Conservation (phyloP, 106 monocot species). For the Dactylorhiza incarnata region DNA sequence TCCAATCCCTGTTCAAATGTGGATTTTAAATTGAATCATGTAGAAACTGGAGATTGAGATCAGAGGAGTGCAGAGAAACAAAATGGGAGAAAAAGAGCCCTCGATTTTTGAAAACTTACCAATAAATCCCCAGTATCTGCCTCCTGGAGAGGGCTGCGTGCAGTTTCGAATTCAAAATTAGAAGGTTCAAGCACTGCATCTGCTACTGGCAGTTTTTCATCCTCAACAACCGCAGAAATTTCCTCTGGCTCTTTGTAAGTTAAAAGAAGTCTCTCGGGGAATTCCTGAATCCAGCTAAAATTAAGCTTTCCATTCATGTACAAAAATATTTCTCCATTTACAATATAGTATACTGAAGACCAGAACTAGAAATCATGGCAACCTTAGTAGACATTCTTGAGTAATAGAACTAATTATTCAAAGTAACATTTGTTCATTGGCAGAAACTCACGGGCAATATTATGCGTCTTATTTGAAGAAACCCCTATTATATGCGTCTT, state of each 20-base stretch:
- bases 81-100: neutral
- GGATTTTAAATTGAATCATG: neutral
- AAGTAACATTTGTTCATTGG: neutral
- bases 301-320: neutral
- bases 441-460: neutral
- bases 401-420: neutral
- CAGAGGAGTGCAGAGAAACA: neutral
- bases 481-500: too few relatives aligned
- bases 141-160: conserved; percentile 18
- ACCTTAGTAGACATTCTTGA: neutral
- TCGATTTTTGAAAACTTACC: conserved; percentile 23
- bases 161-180: conserved; percentile 29
- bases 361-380: neutral
- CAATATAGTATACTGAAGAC: neutral
- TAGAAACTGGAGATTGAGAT: neutral
- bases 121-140: conserved; percentile 62
- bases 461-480: too few relatives aligned
- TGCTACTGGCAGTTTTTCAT: conserved; percentile 27
- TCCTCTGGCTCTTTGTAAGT: conserved; percentile 85
- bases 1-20: conserved; percentile 52
- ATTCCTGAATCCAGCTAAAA: conserved; percentile 45
- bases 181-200: conserved; percentile 24
- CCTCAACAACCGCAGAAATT: conserved; percentile 25
- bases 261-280: conserved; percentile 91
- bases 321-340: neutral